Conservation (phyloP, 2,329 filamentous ascomycete species). For the Penicillium capsulatum region DNA sequence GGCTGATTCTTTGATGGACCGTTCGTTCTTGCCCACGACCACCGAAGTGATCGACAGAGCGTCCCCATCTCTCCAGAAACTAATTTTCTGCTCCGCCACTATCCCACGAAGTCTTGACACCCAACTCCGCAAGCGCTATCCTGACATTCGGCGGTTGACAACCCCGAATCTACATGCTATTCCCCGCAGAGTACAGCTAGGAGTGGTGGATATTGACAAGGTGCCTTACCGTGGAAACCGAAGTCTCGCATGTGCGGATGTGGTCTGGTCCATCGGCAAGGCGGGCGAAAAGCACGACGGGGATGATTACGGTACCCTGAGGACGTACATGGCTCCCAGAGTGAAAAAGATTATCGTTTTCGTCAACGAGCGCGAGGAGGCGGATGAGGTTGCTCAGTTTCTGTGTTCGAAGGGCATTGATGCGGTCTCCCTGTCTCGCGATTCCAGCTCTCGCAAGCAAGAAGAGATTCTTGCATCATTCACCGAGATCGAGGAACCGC, state of each 20-base stretch:
- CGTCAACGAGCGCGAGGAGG: slow-evolving; percentile 91
- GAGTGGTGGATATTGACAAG: slow-evolving; percentile 84
- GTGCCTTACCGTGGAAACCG: slow-evolving; percentile 95
- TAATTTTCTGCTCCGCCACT: slow-evolving; percentile 92
- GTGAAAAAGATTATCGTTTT: slow-evolving; percentile 89
- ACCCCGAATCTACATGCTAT: slow-evolving; percentile 97
- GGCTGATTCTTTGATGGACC: slow-evolving; percentile 91
- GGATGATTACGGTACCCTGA: slow-evolving; percentile 30
- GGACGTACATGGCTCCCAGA: slow-evolving; percentile 47
- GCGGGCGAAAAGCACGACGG: slow-evolving; percentile 52
- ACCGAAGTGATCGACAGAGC: slow-evolving; percentile 76
- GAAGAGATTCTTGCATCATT: slow-evolving; percentile 74
- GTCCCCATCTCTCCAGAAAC: slow-evolving; percentile 74
- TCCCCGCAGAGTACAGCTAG: slow-evolving; percentile 86
- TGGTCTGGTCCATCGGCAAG: slow-evolving; percentile 88
- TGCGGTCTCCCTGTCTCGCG: slow-evolving; percentile 77
- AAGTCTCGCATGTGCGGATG: slow-evolving; percentile 86
- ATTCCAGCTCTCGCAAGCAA: slow-evolving; percentile 73
- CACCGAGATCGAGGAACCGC: slow-evolving; percentile 46
- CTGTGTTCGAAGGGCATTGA: slow-evolving; percentile 82
- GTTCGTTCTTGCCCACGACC: slow-evolving; percentile 82
- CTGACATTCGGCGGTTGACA: slow-evolving; percentile 76
- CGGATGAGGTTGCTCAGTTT: slow-evolving; percentile 73
- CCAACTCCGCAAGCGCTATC: slow-evolving; percentile 76
- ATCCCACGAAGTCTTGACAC: slow-evolving; percentile 87